phyloP scores from a whole-genome alignment of 495 filamentous ascomycete species.

The Endocarpon pusillum region DNA sequence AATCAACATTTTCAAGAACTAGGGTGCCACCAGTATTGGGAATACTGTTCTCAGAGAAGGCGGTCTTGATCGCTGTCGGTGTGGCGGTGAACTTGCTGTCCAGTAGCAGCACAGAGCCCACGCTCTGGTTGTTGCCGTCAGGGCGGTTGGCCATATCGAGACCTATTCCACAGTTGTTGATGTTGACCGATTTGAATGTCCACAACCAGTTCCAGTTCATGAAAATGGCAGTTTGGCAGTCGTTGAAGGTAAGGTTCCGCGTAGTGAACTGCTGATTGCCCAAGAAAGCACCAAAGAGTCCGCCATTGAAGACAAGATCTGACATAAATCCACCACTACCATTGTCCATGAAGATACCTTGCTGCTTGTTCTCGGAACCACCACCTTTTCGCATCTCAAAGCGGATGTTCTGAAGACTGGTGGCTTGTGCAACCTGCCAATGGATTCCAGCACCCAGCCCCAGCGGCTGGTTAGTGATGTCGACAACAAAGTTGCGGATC shows the following conservation, averaged over 20 bases:
- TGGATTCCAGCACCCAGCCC: conserved; percentile 65
- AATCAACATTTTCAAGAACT: conserved; percentile 75
- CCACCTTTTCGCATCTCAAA: conserved; percentile 75
- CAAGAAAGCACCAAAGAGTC: conserved; percentile 42
- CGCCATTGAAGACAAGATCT: conserved; percentile 51
- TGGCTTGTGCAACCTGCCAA: conserved; percentile 96
- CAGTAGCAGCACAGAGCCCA: conserved; percentile 65
- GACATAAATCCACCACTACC: conserved; percentile 60
- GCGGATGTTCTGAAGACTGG: conserved; percentile 74
- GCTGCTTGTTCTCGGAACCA: conserved; percentile 51
- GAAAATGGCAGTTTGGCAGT: conserved; percentile 74
- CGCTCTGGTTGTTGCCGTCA: conserved; percentile 42
- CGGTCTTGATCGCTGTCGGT: conserved; percentile 54
- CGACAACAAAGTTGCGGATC: conserved; percentile 85
- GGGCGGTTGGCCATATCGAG: conserved; percentile 63
- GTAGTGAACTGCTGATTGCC: conserved; percentile 76
- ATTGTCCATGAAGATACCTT: conserved; percentile 96
- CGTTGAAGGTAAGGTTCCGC: conserved; percentile 70
- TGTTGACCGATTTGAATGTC: conserved; percentile 63
- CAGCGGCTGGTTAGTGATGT: conserved; percentile 53
- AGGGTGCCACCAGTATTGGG: conserved; percentile 58
- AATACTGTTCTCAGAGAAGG: conserved; percentile 39
- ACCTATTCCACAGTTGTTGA: conserved; percentile 66
- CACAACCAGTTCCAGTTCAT: conserved; percentile 96
- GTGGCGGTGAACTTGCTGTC: conserved; percentile 66